A percentile compares a stretch with the other conserved stretches of the same genome.
phyloP scores from a whole-genome alignment of 495 filamentous ascomycete species.

The Penicillium antarcticum region DNA sequence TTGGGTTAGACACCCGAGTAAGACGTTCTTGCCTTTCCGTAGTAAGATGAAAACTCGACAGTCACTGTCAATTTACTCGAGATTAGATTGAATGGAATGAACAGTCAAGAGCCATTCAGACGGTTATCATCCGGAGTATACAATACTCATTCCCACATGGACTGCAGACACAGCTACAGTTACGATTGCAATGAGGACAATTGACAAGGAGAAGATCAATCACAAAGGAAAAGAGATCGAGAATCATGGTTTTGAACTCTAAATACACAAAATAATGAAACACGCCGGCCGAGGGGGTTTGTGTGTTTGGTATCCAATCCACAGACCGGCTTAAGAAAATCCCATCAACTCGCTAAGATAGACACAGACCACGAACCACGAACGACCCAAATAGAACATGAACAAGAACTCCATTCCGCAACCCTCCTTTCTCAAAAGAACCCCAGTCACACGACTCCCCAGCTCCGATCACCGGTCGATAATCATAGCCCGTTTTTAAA shows the following conservation, averaged over 20 bases:
- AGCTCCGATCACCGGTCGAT: neutral
- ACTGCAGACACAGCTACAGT: too few relatives aligned
- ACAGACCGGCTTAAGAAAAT: constrained; percentile 30
- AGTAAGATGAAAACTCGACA: too few relatives aligned
- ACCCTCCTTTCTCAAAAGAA: neutral
- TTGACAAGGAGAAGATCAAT: constrained; percentile 2
- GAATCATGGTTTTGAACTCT: constrained; percentile 38
- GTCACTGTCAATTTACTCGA: too few relatives aligned
- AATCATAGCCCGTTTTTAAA: neutral
- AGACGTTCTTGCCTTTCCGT: too few relatives aligned
- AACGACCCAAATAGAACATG: neutral
- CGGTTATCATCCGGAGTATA: too few relatives aligned
- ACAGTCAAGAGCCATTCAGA: too few relatives aligned
- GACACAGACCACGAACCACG: constrained; percentile 2
- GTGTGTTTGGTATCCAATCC: constrained; percentile 14
- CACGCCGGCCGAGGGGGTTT: constrained; percentile 30
- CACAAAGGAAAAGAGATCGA: constrained; percentile 13
- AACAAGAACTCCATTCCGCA: neutral
- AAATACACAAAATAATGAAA: constrained; percentile 51
- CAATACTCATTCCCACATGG: neutral
- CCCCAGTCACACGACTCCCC: neutral
- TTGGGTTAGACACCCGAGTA: too few relatives aligned
- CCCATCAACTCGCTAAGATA: constrained; percentile 26
- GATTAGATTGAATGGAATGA: too few relatives aligned
- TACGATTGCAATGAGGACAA: too few relatives aligned